Base-by-base conservation (phyloP, 1,284 basidiomycete species). In the Chondrostereum purpureum region DNA sequence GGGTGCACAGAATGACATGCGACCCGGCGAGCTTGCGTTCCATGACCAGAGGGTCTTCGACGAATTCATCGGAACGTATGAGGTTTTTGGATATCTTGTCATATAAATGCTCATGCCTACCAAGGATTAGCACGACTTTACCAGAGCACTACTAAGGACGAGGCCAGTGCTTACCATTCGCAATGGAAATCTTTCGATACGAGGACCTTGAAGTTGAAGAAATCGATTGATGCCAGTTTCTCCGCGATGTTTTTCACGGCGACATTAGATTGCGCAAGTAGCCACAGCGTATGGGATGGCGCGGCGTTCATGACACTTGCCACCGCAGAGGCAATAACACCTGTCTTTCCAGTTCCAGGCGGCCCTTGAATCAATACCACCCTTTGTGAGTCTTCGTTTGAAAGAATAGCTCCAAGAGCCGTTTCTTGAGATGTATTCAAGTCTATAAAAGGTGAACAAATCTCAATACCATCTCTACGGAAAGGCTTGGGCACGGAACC, bases 221-320 rank as follows among this genome's bases (percentile, higher is more conserved):
- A 77, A 0, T 61, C 62, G 43, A 68, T 59, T 20, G 66, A 58
- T 3, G 61, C 56, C 2, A 83, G 63, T 58, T 79, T 82, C 56
- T 80, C 77, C 37, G 79, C 79, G 59, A 83, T 80, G 54, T 82
- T 83, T 61, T 81, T 83, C 19, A 83, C 77, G n/a, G 78, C 75
- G 17, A 75, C 71, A 59, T 73, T 75, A 22, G 61, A 81, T 46
- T 84, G 78, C 0, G 81, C 79, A 14, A 76, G 58, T 6, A 85
- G 62, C 77, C 79, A 86, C 6, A 79, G 59, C 39, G 56, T 59
- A 3, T 46, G 22, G 3, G 13, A 16, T 13, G 18, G 18, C 14
- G 18, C n/a, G 21, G 58, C 58, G 10, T 57, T 24, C n/a, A 58
- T 56, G 12, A 61, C 50, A 33, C 34, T 72, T 42, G 41, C 55